Evolutionary conservation across 257 asterid species (phyloP).

Genomic region (Craterostigma plantagineum): DNA sequence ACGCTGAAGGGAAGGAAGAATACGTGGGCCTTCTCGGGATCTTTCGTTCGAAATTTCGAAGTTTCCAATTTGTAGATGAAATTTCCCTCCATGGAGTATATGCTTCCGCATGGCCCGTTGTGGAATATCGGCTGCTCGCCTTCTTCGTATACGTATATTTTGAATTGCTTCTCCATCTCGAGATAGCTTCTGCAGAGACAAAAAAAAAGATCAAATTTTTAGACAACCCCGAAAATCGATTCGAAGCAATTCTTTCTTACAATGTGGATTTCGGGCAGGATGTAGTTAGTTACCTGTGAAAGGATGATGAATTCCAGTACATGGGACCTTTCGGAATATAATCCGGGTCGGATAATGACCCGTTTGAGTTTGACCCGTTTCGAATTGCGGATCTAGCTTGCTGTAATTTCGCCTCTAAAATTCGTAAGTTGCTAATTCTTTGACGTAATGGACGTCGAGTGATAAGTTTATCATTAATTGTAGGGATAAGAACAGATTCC

Average conservation of each 20-base stretch:
- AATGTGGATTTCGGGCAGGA: neutral
- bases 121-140: conserved; percentile 91
- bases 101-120: conserved; percentile 81
- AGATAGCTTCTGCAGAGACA: conserved; percentile 57
- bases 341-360: conserved; percentile 23
- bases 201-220: neutral
- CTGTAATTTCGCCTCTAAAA: conserved; percentile 42
- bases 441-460: neutral
- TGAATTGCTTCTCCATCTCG: conserved; percentile 81
- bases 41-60: conserved; percentile 41
- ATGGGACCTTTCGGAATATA: conserved; percentile 56
- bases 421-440: conserved; percentile 24
- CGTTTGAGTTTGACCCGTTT: conserved; percentile 18
- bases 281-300: conserved; percentile 33
- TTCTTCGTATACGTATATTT: conserved; percentile 62
- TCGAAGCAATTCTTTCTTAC: too few species aligned
- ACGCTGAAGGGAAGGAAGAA: conserved; percentile 79
- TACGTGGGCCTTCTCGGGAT: conserved; percentile 47
- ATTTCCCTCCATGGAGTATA: conserved; percentile 76
- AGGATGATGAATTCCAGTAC: conserved; percentile 53
- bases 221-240: too few species aligned
- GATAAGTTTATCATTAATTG: too few species aligned
- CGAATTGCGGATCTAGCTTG: conserved; percentile 45
- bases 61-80: conserved; percentile 60
- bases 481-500: too few species aligned